phyloP scores from a whole-genome alignment of 1,139 yeast genomes.

The Suhomyces kunorum region DNA sequence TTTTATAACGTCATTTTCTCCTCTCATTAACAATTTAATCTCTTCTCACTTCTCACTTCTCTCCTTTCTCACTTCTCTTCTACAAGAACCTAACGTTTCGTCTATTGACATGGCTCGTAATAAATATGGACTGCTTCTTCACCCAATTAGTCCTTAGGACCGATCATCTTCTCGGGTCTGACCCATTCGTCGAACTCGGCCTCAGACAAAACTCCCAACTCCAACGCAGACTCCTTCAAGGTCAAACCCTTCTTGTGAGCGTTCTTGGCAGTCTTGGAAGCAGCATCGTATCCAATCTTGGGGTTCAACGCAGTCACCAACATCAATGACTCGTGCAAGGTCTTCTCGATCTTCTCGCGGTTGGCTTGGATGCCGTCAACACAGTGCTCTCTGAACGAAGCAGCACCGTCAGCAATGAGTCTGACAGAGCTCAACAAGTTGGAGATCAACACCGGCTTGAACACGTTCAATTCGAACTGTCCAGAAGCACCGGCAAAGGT shows the following conservation, averaged over 20 bases:
- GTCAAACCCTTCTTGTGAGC: constrained; percentile 27
- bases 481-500: constrained; percentile 26
- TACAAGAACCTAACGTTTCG: not conserved
- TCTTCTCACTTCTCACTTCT: too few species aligned
- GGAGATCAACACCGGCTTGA: constrained; percentile 24
- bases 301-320: constrained; percentile 27
- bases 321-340: constrained; percentile 25
- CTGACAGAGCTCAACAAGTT: constrained; percentile 24
- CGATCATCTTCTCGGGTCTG: constrained; percentile 26
- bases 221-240: constrained; percentile 24
- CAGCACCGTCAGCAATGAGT: constrained; percentile 23
- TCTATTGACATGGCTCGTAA: constrained; percentile 6
- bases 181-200: constrained; percentile 25
- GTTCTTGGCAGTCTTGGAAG: constrained; percentile 25
- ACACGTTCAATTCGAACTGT: constrained; percentile 26
- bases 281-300: constrained; percentile 25
- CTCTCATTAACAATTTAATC: too few species aligned
- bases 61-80: too few species aligned
- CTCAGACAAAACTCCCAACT: constrained; percentile 21
- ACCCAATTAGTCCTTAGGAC: constrained; percentile 17
- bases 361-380: constrained; percentile 24
- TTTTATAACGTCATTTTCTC: too few species aligned
- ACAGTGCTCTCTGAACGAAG: constrained; percentile 23
- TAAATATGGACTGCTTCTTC: constrained; percentile 1
- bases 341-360: constrained; percentile 22